A percentile compares a stretch with the other conserved stretches of the same genome.
Evolutionary conservation across 2,329 filamentous ascomycete genomes (phyloP).

Genomic region (Fusarium poae): DNA sequence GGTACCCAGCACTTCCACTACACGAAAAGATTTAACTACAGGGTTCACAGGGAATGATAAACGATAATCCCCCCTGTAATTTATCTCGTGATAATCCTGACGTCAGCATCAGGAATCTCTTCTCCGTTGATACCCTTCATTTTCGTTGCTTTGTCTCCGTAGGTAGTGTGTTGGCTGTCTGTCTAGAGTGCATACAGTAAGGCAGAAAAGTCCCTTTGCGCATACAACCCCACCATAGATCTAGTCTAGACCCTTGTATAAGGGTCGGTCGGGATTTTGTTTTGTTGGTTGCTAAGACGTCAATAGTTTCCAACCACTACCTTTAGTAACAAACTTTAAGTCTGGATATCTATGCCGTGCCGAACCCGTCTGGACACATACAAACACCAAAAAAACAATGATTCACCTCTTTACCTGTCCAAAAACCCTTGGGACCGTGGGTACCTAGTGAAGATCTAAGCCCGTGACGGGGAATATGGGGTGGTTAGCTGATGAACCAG

Average conservation of each 20-base stretch:
- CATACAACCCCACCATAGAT: constrained; percentile 17
- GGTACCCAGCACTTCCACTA: neutral
- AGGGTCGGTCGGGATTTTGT: constrained; percentile 18
- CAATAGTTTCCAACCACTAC: constrained; percentile 5
- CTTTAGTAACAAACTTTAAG: neutral
- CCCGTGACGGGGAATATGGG: constrained; percentile 3
- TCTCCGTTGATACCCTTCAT: constrained; percentile 11
- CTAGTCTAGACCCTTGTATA: constrained; percentile 30
- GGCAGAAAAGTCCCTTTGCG: constrained; percentile 24
- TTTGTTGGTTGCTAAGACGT: constrained; percentile 20
- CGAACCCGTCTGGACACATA: neutral
- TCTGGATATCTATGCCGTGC: neutral
- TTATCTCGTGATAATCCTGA: constrained; percentile 14
- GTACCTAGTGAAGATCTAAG: constrained; percentile 1
- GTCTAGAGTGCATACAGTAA: neutral
- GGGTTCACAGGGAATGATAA: neutral
- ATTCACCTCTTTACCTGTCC: neutral
- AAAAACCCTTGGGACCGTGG: neutral
- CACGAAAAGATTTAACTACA: neutral
- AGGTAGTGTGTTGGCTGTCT: too few relatives aligned
- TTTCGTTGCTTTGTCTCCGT: neutral
- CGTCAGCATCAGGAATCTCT: constrained; percentile 25
- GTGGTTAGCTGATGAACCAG: neutral
- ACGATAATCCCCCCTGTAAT: neutral
- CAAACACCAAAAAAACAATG: neutral